Evolutionary conservation across 805 yeast genomes (phyloP).

Genomic region (Candida andamanensis): DNA sequence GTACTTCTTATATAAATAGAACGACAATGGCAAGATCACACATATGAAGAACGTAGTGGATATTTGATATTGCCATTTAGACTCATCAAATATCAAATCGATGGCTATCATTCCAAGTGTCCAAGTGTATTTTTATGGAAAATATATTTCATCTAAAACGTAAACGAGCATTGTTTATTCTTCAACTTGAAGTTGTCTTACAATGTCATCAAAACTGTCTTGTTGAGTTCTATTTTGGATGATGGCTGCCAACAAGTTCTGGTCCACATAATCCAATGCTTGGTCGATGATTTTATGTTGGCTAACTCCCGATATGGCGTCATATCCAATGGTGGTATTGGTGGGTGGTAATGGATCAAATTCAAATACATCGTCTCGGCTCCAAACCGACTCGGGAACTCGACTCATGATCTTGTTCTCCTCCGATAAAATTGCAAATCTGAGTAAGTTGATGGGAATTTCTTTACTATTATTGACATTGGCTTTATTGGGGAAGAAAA

Average conservation of each 20-base stretch:
- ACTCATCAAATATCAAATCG: constrained; percentile 34
- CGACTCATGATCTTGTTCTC: constrained; percentile 69
- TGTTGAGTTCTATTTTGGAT: constrained; percentile 30
- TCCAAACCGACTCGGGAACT: constrained; percentile 60
- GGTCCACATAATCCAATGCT: constrained; percentile 42
- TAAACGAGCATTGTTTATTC: constrained; percentile 7
- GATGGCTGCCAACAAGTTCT: constrained; percentile 40
- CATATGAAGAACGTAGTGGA: constrained; percentile 39
- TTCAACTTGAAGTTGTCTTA: constrained; percentile 19
- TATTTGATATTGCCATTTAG: constrained; percentile 43
- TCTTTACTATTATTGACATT: constrained; percentile 10
- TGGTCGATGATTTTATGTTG: constrained; percentile 17
- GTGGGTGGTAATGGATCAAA: constrained; percentile 70
- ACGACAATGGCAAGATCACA: constrained; percentile 32
- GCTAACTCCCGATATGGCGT: constrained; percentile 28
- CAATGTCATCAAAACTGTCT: constrained; percentile 19
- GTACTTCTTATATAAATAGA: constrained; percentile 31
- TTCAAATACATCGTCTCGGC: constrained; percentile 56
- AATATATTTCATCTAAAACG: constrained; percentile 1
- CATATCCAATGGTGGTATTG: constrained; percentile 25
- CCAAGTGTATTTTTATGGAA: background rate
- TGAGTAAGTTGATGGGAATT: constrained; percentile 57
- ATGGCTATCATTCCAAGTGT: constrained; percentile 33
- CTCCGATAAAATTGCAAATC: constrained; percentile 67
- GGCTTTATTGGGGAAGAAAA: constrained; percentile 9